These are phyloP conservation scores for Sugiyamaella floridensis DNA, from an alignment of 805 yeast species.

Conservation along the genomic window DNA sequence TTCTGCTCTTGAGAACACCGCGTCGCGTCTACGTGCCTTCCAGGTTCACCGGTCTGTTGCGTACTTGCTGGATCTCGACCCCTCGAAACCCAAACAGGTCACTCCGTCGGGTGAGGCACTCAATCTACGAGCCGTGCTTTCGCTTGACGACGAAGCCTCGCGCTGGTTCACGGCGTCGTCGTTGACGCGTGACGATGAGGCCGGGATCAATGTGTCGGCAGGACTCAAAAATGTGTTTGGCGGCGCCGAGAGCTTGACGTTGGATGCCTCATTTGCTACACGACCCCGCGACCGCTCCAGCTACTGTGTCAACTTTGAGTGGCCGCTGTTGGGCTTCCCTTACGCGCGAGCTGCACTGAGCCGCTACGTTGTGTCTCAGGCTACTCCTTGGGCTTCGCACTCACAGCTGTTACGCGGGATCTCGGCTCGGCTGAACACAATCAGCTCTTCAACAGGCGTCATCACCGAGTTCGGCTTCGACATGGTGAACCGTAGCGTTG, in stretches of 20 bases:
- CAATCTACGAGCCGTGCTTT: conserved; percentile 13
- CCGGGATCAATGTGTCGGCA: conserved; percentile 32
- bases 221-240: conserved; percentile 53
- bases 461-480: conserved; percentile 47
- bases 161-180: conserved; percentile 3
- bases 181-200: conserved; percentile 15
- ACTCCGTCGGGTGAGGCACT: neutral
- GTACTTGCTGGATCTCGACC: conserved; percentile 8
- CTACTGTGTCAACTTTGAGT: conserved; percentile 41
- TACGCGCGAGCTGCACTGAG: conserved; percentile 48
- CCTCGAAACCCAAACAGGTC: conserved; percentile 1
- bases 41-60: conserved; percentile 9
- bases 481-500: conserved; percentile 48
- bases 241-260: conserved; percentile 48
- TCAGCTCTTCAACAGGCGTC: conserved; percentile 8
- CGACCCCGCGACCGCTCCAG: conserved; percentile 47
- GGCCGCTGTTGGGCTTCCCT: conserved; percentile 43
- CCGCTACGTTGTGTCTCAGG: conserved; percentile 42
- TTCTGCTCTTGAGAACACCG: conserved; percentile 21
- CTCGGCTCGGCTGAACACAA: conserved; percentile 28
- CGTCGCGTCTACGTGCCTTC: conserved; percentile 7
- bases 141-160: conserved; percentile 6
- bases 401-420: conserved; percentile 44
- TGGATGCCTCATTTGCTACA: conserved; percentile 39
- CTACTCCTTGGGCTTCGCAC: conserved; percentile 44